Evolutionary conservation across 2,329 filamentous ascomycete genomes (phyloP).

Genomic region (Arthrobotrys megalospora): DNA sequence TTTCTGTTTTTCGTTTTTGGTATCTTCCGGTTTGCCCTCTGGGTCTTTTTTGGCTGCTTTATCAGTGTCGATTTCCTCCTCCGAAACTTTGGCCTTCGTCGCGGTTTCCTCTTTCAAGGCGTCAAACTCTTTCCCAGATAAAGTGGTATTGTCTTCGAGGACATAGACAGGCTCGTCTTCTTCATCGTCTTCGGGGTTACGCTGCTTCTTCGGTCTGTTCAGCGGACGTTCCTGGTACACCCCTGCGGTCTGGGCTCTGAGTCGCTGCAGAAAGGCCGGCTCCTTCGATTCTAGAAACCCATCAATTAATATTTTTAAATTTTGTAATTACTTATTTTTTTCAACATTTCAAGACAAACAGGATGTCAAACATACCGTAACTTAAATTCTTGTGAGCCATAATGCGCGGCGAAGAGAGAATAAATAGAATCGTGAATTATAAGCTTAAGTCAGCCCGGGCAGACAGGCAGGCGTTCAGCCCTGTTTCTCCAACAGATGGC

Average conservation of each 20-base stretch:
- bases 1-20: constrained; percentile 61
- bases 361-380: constrained; percentile 61
- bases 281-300: constrained; percentile 63
- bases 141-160: constrained; percentile 79
- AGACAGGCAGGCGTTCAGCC: constrained; percentile 6
- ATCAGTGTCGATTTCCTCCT: constrained; percentile 60
- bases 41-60: constrained; percentile 61
- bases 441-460: not conserved
- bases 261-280: constrained; percentile 62
- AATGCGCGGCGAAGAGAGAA: constrained; percentile 45
- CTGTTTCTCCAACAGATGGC: constrained; percentile 4
- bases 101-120: constrained; percentile 66
- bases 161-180: constrained; percentile 82
- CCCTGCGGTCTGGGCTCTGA: constrained; percentile 65
- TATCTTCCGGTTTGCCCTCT: constrained; percentile 64
- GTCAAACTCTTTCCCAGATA: constrained; percentile 71
- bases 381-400: constrained; percentile 63
- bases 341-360: not conserved
- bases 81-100: constrained; percentile 63
- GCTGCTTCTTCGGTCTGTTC: constrained; percentile 70
- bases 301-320: not conserved
- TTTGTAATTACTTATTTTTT: not conserved
- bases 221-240: constrained; percentile 70
- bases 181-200: constrained; percentile 76
- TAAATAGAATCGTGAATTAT: constrained; percentile 1